Evolutionary conservation across 2,329 filamentous ascomycete species (phyloP), one percentile per base, ranked within the genome.

Genomic region (Fusarium longipes): DNA sequence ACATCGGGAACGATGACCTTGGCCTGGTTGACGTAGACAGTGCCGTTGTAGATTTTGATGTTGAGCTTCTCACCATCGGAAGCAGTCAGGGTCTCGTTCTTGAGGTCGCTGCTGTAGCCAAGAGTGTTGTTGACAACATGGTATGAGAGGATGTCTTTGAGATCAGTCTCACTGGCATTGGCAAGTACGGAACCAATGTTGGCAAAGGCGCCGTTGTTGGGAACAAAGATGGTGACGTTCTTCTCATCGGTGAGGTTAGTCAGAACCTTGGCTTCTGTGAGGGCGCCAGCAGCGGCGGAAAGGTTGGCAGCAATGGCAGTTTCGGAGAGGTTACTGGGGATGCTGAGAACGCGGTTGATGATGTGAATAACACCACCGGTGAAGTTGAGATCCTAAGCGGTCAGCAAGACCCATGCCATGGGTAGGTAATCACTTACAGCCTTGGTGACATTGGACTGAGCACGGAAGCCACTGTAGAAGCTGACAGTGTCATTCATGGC

Each of bases 161-260:
- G 78, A 17, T 86, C 77, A 3, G 80, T 74, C 1, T 76, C 73
- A 39, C 78, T 81, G 6, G 87, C 73, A 65, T 81, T 81, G 39
- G 73, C 71, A 12, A 85, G 64, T 18, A 83, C 75, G 47, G 81
- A 85, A 36, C 82, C 85, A 43, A 89, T 85, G 38, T 79, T 77
- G 32, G 82, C 78, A 78, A 90, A 89, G 6, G 86, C 87, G 2
- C 77, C 77, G 74, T 89, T 89, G 74, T 78, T 83, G 6, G 88
- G 88, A 1, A 83, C 86, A 69, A 91, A 90, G 67, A 90, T 81
- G 45, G 88, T 91, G 33, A 90, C 61, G 70, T 72, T 64, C 42
- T 30, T 63, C 24, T 67, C 71, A 1, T 56, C 42, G 9, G 60
- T 69, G 15, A 78, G 63, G 24, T 75, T 59, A 11, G 47, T 15